Conservation (phyloP, 108 stramenopile species). For the Ochromonas danica region DNA sequence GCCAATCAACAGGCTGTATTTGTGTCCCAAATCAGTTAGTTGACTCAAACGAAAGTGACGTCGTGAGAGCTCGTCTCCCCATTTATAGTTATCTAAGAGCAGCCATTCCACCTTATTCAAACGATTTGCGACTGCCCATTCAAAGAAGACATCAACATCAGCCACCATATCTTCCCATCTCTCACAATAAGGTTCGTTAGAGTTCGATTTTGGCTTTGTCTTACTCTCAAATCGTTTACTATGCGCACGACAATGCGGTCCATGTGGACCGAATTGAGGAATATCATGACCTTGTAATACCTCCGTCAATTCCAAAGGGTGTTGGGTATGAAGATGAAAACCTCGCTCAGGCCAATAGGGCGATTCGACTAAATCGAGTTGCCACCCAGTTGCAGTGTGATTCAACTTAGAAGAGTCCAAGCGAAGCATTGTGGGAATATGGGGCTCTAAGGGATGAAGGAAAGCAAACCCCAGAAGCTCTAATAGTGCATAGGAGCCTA, state of each 20-base stretch:
- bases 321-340: constrained; percentile 45
- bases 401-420: no score
- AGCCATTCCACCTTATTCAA: constrained; percentile 46
- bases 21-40: constrained; percentile 31
- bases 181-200: not conserved
- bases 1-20: constrained; percentile 35
- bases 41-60: constrained; percentile 22
- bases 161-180: constrained; percentile 39
- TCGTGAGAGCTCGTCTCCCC: constrained; percentile 23
- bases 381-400: not conserved
- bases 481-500: constrained; percentile 35
- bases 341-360: constrained; percentile 31
- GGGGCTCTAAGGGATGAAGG: constrained; percentile 34
- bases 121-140: constrained; percentile 37
- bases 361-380: not conserved
- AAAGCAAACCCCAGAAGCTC: constrained; percentile 42
- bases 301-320: constrained; percentile 43
- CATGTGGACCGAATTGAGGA: constrained; percentile 33
- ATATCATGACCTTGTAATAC: constrained; percentile 44
- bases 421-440: not conserved
- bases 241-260: not conserved
- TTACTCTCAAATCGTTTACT: not conserved
- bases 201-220: no score
- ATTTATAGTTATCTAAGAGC: constrained; percentile 31
- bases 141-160: constrained; percentile 35